Conservation (phyloP, 2,329 filamentous ascomycete genomes). For the Podosphaera fusca region DNA sequence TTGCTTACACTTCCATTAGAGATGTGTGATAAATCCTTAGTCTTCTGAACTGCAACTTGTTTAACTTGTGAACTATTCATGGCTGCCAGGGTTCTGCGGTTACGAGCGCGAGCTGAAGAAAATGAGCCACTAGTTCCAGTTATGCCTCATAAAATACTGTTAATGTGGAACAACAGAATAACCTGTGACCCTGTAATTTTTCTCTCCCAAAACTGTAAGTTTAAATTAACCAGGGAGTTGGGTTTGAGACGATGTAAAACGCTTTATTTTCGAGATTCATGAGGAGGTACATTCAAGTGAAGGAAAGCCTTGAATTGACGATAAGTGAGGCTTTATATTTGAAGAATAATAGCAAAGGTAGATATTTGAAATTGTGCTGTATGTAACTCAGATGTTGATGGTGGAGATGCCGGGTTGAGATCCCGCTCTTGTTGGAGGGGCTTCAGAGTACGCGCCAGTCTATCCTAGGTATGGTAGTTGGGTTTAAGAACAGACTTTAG, state of each 20-base stretch:
- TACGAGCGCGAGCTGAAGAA: not conserved
- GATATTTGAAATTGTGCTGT: not conserved
- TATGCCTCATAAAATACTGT: not conserved
- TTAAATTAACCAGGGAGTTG: not conserved
- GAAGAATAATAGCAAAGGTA: not conserved
- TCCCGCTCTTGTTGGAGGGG: not conserved
- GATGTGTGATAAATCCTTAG: constrained; percentile 27
- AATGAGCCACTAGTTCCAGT: not conserved
- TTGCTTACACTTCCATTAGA: constrained; percentile 27
- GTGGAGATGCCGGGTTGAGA: not conserved
- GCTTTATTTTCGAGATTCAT: not conserved
- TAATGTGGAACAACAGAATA: not conserved
- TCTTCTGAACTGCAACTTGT: constrained; percentile 30
- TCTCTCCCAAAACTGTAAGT: not conserved
- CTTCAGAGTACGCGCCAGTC: not conserved
- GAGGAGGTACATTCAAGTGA: not conserved
- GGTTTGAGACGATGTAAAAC: not conserved
- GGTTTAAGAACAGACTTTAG: not conserved
- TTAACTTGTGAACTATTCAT: constrained; percentile 17
- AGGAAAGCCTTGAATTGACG: not conserved
- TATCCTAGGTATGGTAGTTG: not conserved
- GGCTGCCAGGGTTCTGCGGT: constrained; percentile 3
- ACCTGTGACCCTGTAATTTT: not conserved
- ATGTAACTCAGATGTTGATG: not conserved
- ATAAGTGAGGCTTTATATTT: not conserved